Evolutionary conservation across 805 yeast genomes (phyloP).

Genomic region (Ogataea zsoltii): DNA sequence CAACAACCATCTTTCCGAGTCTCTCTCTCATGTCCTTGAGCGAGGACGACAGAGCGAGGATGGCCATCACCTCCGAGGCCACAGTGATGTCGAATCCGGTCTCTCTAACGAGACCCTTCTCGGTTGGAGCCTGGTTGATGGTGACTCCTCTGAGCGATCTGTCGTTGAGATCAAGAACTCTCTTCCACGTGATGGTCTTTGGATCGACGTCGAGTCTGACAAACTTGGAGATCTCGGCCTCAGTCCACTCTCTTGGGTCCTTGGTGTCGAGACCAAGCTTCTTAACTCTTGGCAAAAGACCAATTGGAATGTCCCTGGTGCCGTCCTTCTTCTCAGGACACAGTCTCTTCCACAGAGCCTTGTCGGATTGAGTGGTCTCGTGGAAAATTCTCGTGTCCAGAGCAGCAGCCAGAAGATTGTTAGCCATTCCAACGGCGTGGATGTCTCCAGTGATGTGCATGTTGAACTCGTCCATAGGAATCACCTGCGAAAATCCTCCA

Average conservation of each 20-base stretch:
- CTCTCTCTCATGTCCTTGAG: constrained; percentile 83
- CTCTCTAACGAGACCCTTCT: constrained; percentile 80
- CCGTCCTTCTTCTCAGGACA: constrained; percentile 84
- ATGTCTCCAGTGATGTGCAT: constrained; percentile 97
- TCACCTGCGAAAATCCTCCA: constrained; percentile 97
- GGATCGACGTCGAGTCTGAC: constrained; percentile 90
- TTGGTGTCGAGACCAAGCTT: constrained; percentile 82
- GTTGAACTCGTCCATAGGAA: constrained; percentile 98
- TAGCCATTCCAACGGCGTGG: constrained; percentile 94
- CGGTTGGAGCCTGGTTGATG: constrained; percentile 90
- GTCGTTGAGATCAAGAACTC: constrained; percentile 95
- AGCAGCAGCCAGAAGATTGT: constrained; percentile 92
- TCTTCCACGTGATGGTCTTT: constrained; percentile 82
- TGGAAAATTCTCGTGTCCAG: constrained; percentile 97
- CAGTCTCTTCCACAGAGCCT: constrained; percentile 77
- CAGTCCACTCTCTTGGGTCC: constrained; percentile 76
- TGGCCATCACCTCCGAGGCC: constrained; percentile 96
- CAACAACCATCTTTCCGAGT: constrained; percentile 88
- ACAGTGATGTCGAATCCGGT: constrained; percentile 97
- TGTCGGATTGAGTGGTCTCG: constrained; percentile 78
- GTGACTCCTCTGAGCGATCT: constrained; percentile 87
- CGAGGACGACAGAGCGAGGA: constrained; percentile 78
- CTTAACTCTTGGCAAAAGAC: constrained; percentile 72
- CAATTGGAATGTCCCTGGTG: constrained; percentile 70
- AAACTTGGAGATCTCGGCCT: constrained; percentile 71